Evolutionary conservation across 305 asterid species (phyloP).

Genomic region (Solanum chacoense): DNA sequence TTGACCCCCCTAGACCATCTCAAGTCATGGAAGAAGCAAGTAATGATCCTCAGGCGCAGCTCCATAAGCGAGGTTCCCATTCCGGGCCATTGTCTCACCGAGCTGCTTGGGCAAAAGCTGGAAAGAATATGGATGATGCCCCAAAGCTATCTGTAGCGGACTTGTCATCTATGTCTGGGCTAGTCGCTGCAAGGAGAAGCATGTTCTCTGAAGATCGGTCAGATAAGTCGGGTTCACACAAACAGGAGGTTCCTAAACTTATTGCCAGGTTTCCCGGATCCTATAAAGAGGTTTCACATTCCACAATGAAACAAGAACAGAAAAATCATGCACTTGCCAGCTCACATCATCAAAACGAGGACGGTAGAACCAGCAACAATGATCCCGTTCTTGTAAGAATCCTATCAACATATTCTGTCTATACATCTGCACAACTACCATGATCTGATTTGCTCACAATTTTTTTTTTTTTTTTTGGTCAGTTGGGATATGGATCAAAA

Average conservation of each 20-base stretch:
- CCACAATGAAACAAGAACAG: slow-evolving; percentile 35
- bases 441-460: neutral
- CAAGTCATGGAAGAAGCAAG: slow-evolving; percentile 51
- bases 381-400: slow-evolving; percentile 55
- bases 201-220: slow-evolving; percentile 57
- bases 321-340: slow-evolving; percentile 18
- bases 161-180: slow-evolving; percentile 60
- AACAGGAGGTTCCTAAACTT: slow-evolving; percentile 60
- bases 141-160: slow-evolving; percentile 53
- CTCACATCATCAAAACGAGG: slow-evolving; percentile 43
- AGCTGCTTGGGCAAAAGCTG: slow-evolving; percentile 75
- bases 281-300: slow-evolving; percentile 64
- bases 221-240: slow-evolving; percentile 37
- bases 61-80: slow-evolving; percentile 72
- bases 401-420: neutral
- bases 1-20: slow-evolving; percentile 84
- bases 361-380: slow-evolving; percentile 39
- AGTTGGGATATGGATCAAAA: slow-evolving; percentile 74
- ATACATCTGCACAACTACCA: too few relatives aligned
- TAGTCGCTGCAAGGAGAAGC: slow-evolving; percentile 75
- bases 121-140: slow-evolving; percentile 59
- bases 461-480: neutral
- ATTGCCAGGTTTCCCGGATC: slow-evolving; percentile 72
- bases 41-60: slow-evolving; percentile 36
- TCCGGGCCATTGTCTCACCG: slow-evolving; percentile 85